Conservation (phyloP, 106 monocot genomes). For the Phalaenopsis equestris region DNA sequence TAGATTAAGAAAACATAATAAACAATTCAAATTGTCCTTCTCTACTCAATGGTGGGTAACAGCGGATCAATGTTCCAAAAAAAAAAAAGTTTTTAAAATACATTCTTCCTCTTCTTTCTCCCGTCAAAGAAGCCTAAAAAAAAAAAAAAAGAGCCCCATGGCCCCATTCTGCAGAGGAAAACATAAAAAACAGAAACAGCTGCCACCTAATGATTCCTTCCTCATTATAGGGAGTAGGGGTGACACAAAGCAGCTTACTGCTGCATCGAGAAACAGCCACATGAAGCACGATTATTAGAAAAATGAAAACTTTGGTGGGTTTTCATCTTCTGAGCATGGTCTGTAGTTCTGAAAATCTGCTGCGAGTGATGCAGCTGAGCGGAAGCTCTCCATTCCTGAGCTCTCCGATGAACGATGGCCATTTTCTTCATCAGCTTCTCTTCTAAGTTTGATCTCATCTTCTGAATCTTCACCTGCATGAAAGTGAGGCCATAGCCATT, state of each 20-base stretch:
- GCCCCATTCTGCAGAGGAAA: neutral
- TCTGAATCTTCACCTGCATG: conserved; percentile 85
- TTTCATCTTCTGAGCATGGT: conserved; percentile 11
- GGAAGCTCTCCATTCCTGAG: conserved; percentile 74
- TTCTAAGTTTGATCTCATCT: conserved; percentile 80
- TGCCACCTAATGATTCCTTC: too few relatives aligned
- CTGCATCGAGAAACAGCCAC: conserved; percentile 10
- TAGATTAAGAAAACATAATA: too few relatives aligned
- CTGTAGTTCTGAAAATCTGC: conserved; percentile 11
- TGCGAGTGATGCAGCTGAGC: conserved; percentile 13
- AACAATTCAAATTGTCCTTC: neutral
- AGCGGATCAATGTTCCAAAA: neutral
- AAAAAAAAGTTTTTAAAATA: neutral
- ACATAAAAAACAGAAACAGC: neutral
- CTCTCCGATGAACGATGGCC: conserved; percentile 50
- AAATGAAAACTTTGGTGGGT: neutral
- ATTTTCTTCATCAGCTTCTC: conserved; percentile 91
- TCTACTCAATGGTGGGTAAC: neutral
- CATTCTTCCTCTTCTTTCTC: neutral
- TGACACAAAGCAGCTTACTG: neutral
- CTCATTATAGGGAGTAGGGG: too few relatives aligned
- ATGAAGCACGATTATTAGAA: neutral
- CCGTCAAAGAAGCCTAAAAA: too few relatives aligned
- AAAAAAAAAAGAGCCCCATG: too few relatives aligned
- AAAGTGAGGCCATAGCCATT: too few relatives aligned